These are phyloP conservation scores for Malus sylvestris DNA, from an alignment of 306 rosid genomes.

Conservation along the genomic window DNA sequence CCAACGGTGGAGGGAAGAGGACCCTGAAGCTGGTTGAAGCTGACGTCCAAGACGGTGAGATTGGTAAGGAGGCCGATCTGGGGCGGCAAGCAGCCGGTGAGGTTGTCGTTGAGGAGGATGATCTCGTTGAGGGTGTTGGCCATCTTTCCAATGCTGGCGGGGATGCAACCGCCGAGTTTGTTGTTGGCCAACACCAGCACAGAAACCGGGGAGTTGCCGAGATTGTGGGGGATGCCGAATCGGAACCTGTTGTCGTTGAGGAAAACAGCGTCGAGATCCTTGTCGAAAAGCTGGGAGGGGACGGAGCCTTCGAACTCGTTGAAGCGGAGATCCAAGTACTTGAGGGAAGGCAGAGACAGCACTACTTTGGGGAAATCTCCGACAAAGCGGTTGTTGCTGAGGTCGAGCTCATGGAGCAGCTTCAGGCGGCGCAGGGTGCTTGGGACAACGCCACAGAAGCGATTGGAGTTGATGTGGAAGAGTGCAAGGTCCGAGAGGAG, in stretches of 20 bases:
- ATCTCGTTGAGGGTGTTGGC: conserved; percentile 22
- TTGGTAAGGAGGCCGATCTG: conserved; percentile 16
- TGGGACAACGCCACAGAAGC: conserved; percentile 25
- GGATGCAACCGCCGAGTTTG: conserved; percentile 22
- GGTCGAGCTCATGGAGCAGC: conserved; percentile 23
- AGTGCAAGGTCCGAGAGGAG: conserved; percentile 21
- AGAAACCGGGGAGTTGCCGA: conserved; percentile 26
- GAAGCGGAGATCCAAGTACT: conserved; percentile 21
- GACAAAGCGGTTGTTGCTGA: conserved; percentile 25
- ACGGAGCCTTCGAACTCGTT: conserved; percentile 25
- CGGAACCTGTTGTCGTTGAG: conserved; percentile 23
- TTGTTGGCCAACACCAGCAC: conserved; percentile 27
- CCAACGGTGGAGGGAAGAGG: conserved; percentile 7
- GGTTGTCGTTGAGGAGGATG: conserved; percentile 21
- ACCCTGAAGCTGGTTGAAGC: conserved; percentile 21
- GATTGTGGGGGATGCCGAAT: conserved; percentile 19
- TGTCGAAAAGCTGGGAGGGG: conserved; percentile 20
- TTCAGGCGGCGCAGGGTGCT: conserved; percentile 6
- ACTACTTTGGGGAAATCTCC: conserved; percentile 17
- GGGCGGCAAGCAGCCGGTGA: conserved; percentile 25
- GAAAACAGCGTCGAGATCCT: conserved; percentile 17
- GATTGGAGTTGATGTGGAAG: conserved; percentile 26
- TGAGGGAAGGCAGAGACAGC: conserved; percentile 22
- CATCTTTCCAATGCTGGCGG: conserved; percentile 24
- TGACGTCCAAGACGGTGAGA: conserved; percentile 17